These are phyloP conservation scores for Cucumis cinereus DNA, from an alignment of 306 rosid species.

Conservation along the genomic window DNA sequence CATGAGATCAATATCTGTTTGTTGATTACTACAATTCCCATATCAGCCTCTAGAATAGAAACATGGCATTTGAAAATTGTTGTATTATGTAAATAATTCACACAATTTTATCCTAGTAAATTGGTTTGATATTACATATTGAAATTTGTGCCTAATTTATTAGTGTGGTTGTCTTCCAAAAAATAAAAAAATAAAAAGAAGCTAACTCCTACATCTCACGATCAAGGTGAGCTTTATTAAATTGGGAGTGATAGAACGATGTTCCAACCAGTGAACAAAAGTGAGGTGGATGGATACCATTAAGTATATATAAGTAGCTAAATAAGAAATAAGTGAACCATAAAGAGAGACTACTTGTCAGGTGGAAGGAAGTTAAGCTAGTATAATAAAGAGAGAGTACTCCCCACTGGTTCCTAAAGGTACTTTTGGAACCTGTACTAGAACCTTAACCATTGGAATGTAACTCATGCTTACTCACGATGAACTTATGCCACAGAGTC, in stretches of 20 bases:
- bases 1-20: conserved; percentile 41
- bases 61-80: neutral
- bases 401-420: neutral
- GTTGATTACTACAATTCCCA: conserved; percentile 17
- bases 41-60: neutral
- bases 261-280: neutral
- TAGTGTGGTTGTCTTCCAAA: neutral
- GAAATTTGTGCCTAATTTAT: neutral
- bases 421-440: neutral
- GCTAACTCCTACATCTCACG: neutral
- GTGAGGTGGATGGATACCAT: neutral
- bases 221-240: neutral
- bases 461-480: neutral
- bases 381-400: neutral
- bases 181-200: neutral
- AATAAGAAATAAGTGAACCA: neutral
- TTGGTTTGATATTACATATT: neutral
- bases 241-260: neutral
- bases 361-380: too few species aligned
- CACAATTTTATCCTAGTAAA: neutral
- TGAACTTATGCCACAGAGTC: neutral
- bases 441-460: neutral
- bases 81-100: neutral
- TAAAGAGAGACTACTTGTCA: neutral
- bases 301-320: neutral